phyloP scores from a whole-genome alignment of 2,329 filamentous ascomycete species.

The Chalaropsis thielavioides region DNA sequence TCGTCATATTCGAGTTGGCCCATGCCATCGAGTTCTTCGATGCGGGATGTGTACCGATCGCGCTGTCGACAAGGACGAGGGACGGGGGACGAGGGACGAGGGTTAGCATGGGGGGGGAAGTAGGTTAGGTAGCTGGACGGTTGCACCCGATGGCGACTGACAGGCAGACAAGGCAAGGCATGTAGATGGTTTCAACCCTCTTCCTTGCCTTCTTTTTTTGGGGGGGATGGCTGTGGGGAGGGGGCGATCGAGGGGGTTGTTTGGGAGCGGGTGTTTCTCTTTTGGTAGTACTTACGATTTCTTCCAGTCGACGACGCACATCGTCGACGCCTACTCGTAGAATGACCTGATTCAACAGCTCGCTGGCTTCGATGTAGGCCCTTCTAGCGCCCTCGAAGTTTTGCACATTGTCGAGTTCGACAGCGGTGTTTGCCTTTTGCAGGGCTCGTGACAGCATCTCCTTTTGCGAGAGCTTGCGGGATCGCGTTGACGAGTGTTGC shows the following conservation, averaged over 20 bases:
- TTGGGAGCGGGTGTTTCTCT: neutral
- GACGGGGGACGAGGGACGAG: neutral
- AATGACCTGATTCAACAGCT: constrained; percentile 76
- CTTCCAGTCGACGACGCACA: constrained; percentile 78
- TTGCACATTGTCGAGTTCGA: constrained; percentile 87
- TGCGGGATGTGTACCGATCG: constrained; percentile 78
- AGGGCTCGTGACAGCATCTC: constrained; percentile 92
- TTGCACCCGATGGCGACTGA: too few relatives aligned
- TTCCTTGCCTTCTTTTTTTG: too few relatives aligned
- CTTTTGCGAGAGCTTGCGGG: constrained; percentile 54
- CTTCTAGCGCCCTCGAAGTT: constrained; percentile 85
- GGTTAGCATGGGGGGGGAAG: too few relatives aligned
- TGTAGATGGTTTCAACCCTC: too few relatives aligned
- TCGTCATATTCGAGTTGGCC: constrained; percentile 36
- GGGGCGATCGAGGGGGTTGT: too few relatives aligned
- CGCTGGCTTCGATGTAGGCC: constrained; percentile 83
- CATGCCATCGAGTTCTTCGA: constrained; percentile 69
- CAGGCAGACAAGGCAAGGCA: too few relatives aligned
- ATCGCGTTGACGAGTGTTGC: constrained; percentile 10
- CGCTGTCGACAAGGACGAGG: constrained; percentile 37
- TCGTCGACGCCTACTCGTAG: constrained; percentile 69
- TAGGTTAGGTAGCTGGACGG: too few relatives aligned
- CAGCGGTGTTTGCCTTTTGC: constrained; percentile 89
- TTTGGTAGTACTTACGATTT: constrained; percentile 54
- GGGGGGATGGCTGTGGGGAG: neutral